Evolutionary conservation across 495 filamentous ascomycete species (phyloP).

Genomic region (Xylaria intraflava): DNA sequence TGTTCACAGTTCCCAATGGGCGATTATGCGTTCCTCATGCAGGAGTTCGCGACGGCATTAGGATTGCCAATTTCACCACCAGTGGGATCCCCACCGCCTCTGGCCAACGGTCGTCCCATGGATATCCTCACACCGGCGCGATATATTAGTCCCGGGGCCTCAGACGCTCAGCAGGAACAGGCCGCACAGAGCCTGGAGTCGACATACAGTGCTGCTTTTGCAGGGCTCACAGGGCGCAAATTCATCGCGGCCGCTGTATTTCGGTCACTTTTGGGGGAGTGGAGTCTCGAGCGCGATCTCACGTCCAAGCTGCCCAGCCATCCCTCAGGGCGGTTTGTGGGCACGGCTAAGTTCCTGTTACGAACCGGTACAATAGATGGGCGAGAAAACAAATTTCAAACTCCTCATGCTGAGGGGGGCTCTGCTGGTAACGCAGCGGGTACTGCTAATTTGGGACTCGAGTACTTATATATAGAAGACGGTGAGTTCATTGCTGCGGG

Average conservation of each 20-base stretch:
- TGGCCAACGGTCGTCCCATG: conserved; percentile 34
- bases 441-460: conserved; percentile 23
- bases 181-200: conserved; percentile 24
- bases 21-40: conserved; percentile 74
- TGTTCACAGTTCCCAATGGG: conserved; percentile 71
- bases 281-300: conserved; percentile 52
- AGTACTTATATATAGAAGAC: conserved; percentile 63
- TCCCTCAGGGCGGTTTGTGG: conserved; percentile 55
- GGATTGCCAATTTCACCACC: conserved; percentile 31
- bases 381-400: conserved; percentile 23
- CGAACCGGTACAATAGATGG: conserved; percentile 44
- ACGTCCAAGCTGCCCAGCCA: conserved; percentile 39
- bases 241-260: conserved; percentile 62
- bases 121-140: conserved; percentile 41
- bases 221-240: conserved; percentile 28
- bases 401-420: conserved; percentile 37
- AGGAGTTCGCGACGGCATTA: conserved; percentile 55
- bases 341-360: conserved; percentile 57
- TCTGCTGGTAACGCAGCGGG: conserved; percentile 33
- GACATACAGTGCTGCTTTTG: conserved; percentile 27
- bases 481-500: conserved; percentile 50
- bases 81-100: conserved; percentile 18
- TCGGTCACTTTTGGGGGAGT: conserved; percentile 64
- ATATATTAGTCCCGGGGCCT: conserved; percentile 24
- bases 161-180: conserved; percentile 14